Percentiles rank a stretch among this genome's conserved stretches.
Conservation (phyloP, 2,329 filamentous ascomycete species). For the Colletotrichum brevisporum region DNA sequence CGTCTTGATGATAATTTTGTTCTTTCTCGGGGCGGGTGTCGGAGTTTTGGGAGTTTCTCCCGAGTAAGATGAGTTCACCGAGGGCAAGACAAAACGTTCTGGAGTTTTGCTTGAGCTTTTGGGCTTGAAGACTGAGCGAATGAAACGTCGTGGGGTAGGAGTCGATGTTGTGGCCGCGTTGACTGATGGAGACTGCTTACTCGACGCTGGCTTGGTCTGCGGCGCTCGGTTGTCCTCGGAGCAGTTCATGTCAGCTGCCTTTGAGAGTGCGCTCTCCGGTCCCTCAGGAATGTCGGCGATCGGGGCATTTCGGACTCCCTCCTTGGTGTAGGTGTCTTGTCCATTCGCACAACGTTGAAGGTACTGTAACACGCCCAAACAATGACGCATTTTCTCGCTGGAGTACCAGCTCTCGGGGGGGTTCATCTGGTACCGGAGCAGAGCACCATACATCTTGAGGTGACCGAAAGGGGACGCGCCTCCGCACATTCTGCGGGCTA, state of each 20-base stretch:
- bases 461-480: neutral
- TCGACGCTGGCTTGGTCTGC: neutral
- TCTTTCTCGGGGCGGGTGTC: too few relatives aligned
- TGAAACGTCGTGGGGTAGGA: too few relatives aligned
- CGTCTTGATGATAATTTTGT: too few relatives aligned
- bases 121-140: too few relatives aligned
- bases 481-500: neutral
- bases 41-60: neutral
- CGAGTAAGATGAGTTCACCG: too few relatives aligned
- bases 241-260: too few relatives aligned
- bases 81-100: too few relatives aligned
- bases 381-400: neutral
- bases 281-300: too few relatives aligned
- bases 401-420: neutral
- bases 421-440: neutral
- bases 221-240: too few relatives aligned
- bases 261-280: too few relatives aligned
- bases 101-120: too few relatives aligned
- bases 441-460: neutral
- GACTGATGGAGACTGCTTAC: neutral
- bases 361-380: neutral
- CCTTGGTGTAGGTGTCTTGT: neutral
- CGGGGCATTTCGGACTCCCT: neutral
- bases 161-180: too few relatives aligned
- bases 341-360: constrained; percentile 1